Conservation (phyloP, 371 early-diverging fungal genomes). For the Mucor lusitanicus region DNA sequence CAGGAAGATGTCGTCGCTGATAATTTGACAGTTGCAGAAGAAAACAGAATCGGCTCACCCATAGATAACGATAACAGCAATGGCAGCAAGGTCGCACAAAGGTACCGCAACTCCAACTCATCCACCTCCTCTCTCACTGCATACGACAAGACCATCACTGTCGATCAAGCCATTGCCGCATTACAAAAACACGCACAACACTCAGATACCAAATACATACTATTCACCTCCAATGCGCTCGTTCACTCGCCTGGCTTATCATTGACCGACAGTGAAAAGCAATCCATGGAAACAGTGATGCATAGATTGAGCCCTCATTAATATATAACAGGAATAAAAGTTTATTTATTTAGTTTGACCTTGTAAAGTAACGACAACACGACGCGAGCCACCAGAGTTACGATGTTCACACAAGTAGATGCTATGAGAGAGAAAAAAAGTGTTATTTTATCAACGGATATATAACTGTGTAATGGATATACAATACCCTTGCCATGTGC, state of each 20-base stretch:
- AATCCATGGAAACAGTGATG: neutral
- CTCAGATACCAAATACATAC: neutral
- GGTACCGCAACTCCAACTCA: neutral
- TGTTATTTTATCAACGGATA: slow-evolving; percentile 6
- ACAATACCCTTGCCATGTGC: slow-evolving; percentile 93
- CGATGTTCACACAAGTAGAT: slow-evolving; percentile 83
- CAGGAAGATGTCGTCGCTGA: slow-evolving; percentile 1
- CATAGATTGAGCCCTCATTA: neutral
- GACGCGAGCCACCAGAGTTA: slow-evolving; percentile 61
- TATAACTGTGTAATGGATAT: slow-evolving; percentile 4
- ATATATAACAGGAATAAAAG: neutral
- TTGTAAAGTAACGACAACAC: slow-evolving; percentile 74
- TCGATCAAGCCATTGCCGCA: slow-evolving; percentile 1
- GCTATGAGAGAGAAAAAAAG: slow-evolving; percentile 23
- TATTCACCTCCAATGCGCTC: neutral
- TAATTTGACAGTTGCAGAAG: slow-evolving; percentile 9
- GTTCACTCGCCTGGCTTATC: neutral
- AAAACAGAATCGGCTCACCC: neutral
- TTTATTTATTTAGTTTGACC: slow-evolving; percentile 49
- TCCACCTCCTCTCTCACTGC: neutral
- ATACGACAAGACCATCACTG: neutral
- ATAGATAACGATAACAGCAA: neutral
- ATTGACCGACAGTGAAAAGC: neutral
- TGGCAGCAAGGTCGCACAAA: neutral
- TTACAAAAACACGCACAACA: neutral